Percentiles rank a stretch among this genome's conserved stretches.
phyloP scores from a whole-genome alignment of 805 yeast species.

The Wickerhamiella musiphila region DNA sequence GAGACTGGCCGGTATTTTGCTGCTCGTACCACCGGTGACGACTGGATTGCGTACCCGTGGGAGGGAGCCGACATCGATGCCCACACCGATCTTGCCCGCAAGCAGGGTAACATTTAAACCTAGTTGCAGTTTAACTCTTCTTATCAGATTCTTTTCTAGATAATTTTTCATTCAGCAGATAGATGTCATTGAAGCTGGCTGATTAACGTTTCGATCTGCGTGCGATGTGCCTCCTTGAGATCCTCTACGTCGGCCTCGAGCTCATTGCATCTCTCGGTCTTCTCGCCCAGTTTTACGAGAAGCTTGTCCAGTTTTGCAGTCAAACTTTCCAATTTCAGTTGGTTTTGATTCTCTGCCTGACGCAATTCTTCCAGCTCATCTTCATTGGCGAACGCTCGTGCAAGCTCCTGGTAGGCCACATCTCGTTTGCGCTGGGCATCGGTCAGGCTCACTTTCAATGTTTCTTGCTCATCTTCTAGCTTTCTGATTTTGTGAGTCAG shows the following conservation, averaged over 20 bases:
- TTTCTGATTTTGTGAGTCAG: constrained; percentile 63
- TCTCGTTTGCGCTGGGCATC: constrained; percentile 40
- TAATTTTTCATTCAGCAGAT: background rate
- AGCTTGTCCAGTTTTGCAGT: constrained; percentile 31
- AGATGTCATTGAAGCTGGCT: constrained; percentile 19
- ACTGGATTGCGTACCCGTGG: constrained; percentile 87
- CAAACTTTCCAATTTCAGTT: constrained; percentile 26
- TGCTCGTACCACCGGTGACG: constrained; percentile 57
- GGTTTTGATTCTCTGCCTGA: constrained; percentile 17
- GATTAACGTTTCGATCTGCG: constrained; percentile 78
- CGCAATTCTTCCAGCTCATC: constrained; percentile 27
- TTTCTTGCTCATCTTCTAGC: constrained; percentile 58
- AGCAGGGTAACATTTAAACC: constrained; percentile 44
- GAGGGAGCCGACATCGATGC: constrained; percentile 66
- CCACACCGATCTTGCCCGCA: constrained; percentile 47
- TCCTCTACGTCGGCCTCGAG: constrained; percentile 76
- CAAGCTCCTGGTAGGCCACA: constrained; percentile 49
- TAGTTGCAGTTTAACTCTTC: background rate
- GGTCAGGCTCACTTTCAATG: constrained; percentile 44
- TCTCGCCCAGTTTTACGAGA: constrained; percentile 65
- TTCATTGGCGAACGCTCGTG: constrained; percentile 37
- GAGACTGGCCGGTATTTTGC: constrained; percentile 49
- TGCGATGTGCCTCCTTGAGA: constrained; percentile 63
- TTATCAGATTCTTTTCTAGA: background rate
- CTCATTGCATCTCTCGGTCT: constrained; percentile 72